Conservation (phyloP, 169 alveolate genomes). For the Plasmodium vivax region DNA sequence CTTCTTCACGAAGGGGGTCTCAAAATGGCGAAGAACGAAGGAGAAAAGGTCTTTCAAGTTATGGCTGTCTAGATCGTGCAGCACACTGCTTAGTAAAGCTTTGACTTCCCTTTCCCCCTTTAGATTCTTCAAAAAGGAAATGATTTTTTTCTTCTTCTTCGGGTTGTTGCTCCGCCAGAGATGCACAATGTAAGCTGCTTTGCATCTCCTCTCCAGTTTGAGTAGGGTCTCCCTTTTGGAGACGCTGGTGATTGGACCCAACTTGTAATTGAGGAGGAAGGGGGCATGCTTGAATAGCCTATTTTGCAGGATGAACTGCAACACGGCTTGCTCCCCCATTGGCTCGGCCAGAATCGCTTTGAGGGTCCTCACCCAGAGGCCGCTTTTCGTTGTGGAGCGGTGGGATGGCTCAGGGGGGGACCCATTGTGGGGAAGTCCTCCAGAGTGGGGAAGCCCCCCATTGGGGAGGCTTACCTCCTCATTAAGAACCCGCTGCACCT, state of each 20-base stretch:
- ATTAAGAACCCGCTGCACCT: not conserved
- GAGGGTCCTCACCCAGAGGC: not conserved
- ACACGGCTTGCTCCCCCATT: not conserved
- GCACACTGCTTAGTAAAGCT: not conserved
- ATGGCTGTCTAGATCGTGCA: not conserved
- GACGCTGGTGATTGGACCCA: not conserved
- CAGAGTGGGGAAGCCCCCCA: too few relatives aligned
- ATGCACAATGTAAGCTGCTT: conserved; percentile 2
- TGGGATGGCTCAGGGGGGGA: not conserved
- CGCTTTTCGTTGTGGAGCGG: not conserved
- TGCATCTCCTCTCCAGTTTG: not conserved
- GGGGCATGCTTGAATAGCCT: conserved; percentile 16
- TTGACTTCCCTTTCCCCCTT: not conserved
- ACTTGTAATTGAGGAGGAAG: conserved; percentile 23
- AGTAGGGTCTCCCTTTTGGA: not conserved
- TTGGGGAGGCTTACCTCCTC: not conserved
- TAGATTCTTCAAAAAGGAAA: conserved; percentile 13
- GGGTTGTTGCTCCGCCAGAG: conserved; percentile 6
- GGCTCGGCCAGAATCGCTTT: not conserved
- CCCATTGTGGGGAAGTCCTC: not conserved
- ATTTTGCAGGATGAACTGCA: conserved; percentile 5
- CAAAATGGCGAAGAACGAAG: not conserved
- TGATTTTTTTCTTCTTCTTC: conserved; percentile 35
- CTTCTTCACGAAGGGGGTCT: conserved; percentile 1
- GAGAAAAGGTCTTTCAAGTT: not conserved